A percentile compares a stretch with the other conserved stretches of the same genome.
phyloP scores from a whole-genome alignment of 2,329 filamentous ascomycete species.

The Sporothrix mexicana region DNA sequence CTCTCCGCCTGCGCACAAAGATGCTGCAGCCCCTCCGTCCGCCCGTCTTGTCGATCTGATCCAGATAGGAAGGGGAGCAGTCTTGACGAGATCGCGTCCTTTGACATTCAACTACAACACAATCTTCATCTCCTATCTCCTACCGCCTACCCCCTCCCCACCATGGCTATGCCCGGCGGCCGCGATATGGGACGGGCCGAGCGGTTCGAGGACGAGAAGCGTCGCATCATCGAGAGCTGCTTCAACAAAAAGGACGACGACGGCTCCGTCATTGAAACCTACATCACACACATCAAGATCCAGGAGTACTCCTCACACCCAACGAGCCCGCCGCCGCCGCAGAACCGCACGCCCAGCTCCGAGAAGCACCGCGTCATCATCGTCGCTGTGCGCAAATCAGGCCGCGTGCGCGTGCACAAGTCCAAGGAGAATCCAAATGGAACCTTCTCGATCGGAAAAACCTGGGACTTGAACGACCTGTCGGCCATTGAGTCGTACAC shows the following conservation, averaged over 20 bases:
- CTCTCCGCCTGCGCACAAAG: constrained; percentile 5
- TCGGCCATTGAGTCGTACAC: constrained; percentile 82
- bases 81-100: neutral
- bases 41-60: constrained; percentile 27
- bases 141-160: neutral
- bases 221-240: constrained; percentile 90
- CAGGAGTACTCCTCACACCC: constrained; percentile 84
- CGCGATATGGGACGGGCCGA: constrained; percentile 65
- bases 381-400: constrained; percentile 89
- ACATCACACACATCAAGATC: constrained; percentile 96
- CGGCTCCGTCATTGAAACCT: constrained; percentile 86
- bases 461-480: constrained; percentile 94
- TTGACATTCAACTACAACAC: neutral
- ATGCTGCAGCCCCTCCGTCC: constrained; percentile 29
- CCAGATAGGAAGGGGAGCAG: constrained; percentile 25
- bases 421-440: constrained; percentile 94
- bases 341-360: constrained; percentile 68
- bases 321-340: constrained; percentile 81
- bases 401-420: constrained; percentile 93
- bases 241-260: constrained; percentile 89
- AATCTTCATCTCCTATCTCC: neutral
- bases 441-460: constrained; percentile 96
- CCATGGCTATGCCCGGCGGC: constrained; percentile 45
- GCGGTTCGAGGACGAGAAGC: constrained; percentile 95
- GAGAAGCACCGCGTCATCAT: constrained; percentile 94